These are phyloP conservation scores for Cicer arietinum DNA, from an alignment of 306 rosid genomes.

Conservation along the genomic window DNA sequence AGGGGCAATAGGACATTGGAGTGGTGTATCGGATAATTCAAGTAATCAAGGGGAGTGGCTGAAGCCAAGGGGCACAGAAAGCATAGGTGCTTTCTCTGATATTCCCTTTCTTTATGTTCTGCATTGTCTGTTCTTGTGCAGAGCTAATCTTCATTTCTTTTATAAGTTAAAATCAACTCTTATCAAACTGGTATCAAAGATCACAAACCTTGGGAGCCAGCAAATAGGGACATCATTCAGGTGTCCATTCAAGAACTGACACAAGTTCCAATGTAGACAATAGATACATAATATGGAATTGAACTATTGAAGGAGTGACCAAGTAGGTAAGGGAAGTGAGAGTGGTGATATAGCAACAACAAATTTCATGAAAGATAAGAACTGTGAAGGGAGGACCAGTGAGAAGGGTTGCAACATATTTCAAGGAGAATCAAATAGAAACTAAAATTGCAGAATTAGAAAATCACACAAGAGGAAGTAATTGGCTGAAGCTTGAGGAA, in stretches of 20 bases:
- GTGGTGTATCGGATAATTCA: neutral
- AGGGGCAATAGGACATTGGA: neutral
- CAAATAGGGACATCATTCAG: conserved; percentile 2
- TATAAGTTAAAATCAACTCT: neutral
- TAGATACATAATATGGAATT: neutral
- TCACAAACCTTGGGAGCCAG: neutral
- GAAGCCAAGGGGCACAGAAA: neutral
- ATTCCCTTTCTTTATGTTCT: neutral
- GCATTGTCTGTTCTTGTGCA: neutral
- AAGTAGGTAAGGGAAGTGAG: neutral
- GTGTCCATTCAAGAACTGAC: neutral
- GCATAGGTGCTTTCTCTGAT: conserved; percentile 1
- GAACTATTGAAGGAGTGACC: neutral
- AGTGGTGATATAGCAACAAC: neutral
- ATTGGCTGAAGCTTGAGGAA: neutral
- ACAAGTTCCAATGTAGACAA: neutral
- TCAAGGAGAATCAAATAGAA: neutral
- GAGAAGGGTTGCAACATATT: neutral
- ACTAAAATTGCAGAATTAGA: neutral
- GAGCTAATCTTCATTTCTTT: neutral
- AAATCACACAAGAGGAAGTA: neutral
- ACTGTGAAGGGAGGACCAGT: neutral
- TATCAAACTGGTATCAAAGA: neutral
- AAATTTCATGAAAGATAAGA: neutral
- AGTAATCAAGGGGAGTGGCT: neutral